Evolutionary conservation across 495 filamentous ascomycete genomes (phyloP).

Genomic region (Aspergillus egyptiacus): DNA sequence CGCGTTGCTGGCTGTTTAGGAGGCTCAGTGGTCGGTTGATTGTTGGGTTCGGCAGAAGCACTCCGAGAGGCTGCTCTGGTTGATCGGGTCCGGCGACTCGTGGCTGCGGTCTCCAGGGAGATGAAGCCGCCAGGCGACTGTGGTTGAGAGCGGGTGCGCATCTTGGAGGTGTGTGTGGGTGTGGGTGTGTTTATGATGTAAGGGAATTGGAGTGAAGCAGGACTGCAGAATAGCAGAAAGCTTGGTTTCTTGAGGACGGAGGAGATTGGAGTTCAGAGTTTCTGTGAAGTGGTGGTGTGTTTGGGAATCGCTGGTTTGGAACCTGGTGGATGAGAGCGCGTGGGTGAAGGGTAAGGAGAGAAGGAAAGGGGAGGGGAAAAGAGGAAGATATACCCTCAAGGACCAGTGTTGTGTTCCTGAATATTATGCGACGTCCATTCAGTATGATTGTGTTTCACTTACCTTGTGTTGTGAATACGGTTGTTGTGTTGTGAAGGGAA

Average conservation of each 20-base stretch:
- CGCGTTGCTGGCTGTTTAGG: conserved; percentile 14
- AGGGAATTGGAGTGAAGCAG: neutral
- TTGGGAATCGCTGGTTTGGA: neutral
- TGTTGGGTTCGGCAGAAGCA: neutral
- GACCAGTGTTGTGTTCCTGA: neutral
- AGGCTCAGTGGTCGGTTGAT: conserved; percentile 10
- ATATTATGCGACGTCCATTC: conserved; percentile 6
- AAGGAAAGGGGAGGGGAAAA: neutral
- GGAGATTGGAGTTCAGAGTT: neutral
- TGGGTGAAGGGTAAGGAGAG: neutral
- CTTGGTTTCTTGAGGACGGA: neutral
- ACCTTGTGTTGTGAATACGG: neutral
- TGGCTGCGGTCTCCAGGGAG: conserved; percentile 15
- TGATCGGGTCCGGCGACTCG: conserved; percentile 17
- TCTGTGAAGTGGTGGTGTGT: too few species aligned
- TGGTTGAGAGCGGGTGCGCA: conserved; percentile 26
- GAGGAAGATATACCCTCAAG: neutral
- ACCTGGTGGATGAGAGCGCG: conserved; percentile 2
- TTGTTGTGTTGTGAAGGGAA: neutral
- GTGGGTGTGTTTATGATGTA: neutral
- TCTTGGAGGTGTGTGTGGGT: conserved; percentile 13
- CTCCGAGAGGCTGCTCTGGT: conserved; percentile 10
- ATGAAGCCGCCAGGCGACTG: conserved; percentile 21
- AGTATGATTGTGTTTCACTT: conserved; percentile 2
- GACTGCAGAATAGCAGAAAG: neutral